Evolutionary conservation across 139 green algal genomes (phyloP), one percentile per base, ranked within the genome.

Genomic region (Marvania coccoides): DNA sequence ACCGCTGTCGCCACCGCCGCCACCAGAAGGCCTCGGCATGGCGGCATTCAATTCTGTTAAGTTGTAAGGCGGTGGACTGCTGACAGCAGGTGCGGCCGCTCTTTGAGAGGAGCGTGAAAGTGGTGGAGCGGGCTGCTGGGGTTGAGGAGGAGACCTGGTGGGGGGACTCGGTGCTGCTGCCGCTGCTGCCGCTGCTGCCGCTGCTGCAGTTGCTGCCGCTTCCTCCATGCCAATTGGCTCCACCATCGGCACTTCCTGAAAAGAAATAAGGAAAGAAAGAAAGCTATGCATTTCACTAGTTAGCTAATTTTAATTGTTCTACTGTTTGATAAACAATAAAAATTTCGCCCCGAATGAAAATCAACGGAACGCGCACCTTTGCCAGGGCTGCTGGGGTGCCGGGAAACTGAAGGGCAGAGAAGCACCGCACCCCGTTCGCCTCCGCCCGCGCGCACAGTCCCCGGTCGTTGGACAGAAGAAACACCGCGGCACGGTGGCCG

Each of bases 391-490:
- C 15, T 3, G 38, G 36, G 2, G 46, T 61, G 12, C 10, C 13
- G 4, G 63, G 59, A 24, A 77, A 28, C 54, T 72, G 34, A 12
- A 46, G 47, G 6, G 36, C 46, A 24, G 28, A 19, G 23, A 70
- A 47, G 35, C 30, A 63, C 7, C 35, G 40, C 12, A 67, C 19
- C 13, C 67, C 60, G 35, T 40, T 45, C 2, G 54, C 71, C 31
- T 54, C 10, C 5, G 71, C 71, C 10, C 65, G 30, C 37, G 64
- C 6, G 2, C 19, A 3, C 23, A 78, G 57, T 6, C 65, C 65
- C 15, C 26, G 5, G 59, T 78, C 71, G 46, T 78, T 78, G 12
- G 65, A 47, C 15, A 78, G 37, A 34, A 78, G 63, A 10, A 73
- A 57, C 6, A 60, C 58, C 7, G 14, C 57, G 2, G 57, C 37